A percentile compares a stretch with the other conserved stretches of the same genome.
Evolutionary conservation across 2,329 filamentous ascomycete genomes (phyloP).

Genomic region (Pestalotiopsis sp.): DNA sequence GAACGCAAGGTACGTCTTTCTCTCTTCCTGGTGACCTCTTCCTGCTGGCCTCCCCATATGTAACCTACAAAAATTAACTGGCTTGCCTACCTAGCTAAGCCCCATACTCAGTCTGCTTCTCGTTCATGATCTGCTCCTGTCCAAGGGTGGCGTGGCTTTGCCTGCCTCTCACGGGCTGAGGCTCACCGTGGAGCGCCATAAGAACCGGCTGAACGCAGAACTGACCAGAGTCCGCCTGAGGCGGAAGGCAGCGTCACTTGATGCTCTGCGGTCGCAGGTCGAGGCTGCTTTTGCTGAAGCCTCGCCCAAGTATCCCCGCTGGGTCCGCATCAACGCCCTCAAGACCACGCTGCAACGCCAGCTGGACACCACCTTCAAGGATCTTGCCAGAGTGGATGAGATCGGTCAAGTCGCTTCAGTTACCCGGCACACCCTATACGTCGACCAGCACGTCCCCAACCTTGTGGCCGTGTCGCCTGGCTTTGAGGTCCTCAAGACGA

Average conservation of each 20-base stretch:
- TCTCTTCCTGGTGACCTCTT: neutral
- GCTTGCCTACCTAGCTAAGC: conserved; percentile 61
- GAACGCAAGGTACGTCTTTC: conserved; percentile 73
- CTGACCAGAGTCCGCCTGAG: conserved; percentile 77
- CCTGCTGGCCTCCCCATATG: neutral
- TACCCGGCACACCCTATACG: conserved; percentile 54
- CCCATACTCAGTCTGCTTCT: conserved; percentile 79
- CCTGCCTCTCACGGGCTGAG: conserved; percentile 78
- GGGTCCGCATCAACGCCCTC: conserved; percentile 85
- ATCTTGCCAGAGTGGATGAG: conserved; percentile 55
- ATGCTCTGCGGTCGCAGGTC: conserved; percentile 62
- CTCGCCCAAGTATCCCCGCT: conserved; percentile 69
- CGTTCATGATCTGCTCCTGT: conserved; percentile 80
- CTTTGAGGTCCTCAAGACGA: conserved; percentile 69
- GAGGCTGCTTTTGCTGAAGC: conserved; percentile 52
- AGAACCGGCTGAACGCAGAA: conserved; percentile 76
- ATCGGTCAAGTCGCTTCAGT: conserved; percentile 56
- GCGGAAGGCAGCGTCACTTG: conserved; percentile 67
- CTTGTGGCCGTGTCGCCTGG: conserved; percentile 75
- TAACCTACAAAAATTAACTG: neutral
- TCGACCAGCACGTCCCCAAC: conserved; percentile 83
- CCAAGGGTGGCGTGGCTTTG: conserved; percentile 80
- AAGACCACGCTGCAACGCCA: conserved; percentile 70
- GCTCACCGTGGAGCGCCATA: conserved; percentile 75
- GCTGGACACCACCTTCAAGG: conserved; percentile 71